Percentiles rank a stretch among this genome's conserved stretches.
phyloP scores from a whole-genome alignment of 1,284 basidiomycete species.

The Marasmius tenuissimus region DNA sequence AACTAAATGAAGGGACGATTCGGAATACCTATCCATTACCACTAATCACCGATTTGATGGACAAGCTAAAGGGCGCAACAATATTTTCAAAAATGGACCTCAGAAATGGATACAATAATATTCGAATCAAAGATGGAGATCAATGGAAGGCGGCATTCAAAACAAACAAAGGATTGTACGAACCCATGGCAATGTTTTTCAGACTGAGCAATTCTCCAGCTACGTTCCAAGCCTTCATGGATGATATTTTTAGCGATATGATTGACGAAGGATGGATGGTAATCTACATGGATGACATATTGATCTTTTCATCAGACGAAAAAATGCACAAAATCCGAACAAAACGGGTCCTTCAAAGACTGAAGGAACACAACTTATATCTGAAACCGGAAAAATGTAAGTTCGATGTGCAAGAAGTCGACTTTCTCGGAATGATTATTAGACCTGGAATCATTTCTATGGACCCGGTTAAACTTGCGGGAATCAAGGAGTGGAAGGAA shows the following conservation, averaged over 20 bases:
- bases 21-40: too few species aligned
- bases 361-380: background rate
- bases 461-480: background rate
- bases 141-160: too few species aligned
- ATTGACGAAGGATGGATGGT: conserved; percentile 20
- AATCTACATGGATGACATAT: conserved; percentile 31
- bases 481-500: background rate
- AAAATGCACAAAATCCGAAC: conserved; percentile 21
- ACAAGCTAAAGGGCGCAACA: too few species aligned
- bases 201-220: conserved; percentile 32
- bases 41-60: too few species aligned
- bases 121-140: too few species aligned
- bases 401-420: too few species aligned
- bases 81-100: too few species aligned
- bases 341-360: conserved; percentile 14
- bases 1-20: too few species aligned
- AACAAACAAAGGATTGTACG: conserved; percentile 12
- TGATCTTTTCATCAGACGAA: conserved; percentile 23
- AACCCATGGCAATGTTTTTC: conserved; percentile 33
- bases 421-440: too few species aligned
- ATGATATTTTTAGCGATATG: conserved; percentile 20
- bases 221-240: conserved; percentile 25
- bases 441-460: too few species aligned
- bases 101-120: too few species aligned
- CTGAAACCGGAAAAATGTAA: too few species aligned